Conservation (phyloP, 352 stramenopile genomes). For the Globisporangium parvum region DNA sequence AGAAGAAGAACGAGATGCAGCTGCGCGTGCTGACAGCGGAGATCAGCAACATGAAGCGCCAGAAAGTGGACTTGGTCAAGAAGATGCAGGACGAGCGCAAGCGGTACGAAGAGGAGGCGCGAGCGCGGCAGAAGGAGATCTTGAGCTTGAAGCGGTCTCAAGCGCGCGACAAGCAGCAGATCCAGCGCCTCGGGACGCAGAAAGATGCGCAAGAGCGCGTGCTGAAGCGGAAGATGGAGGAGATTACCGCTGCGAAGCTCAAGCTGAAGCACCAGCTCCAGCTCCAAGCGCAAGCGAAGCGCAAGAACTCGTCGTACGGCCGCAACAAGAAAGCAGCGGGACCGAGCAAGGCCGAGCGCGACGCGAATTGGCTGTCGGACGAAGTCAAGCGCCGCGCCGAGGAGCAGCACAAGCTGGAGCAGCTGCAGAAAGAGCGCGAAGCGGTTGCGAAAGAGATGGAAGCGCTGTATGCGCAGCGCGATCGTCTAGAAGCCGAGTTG, state of each 20-base stretch:
- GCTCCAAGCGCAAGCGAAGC: constrained; percentile 59
- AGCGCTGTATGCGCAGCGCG: constrained; percentile 59
- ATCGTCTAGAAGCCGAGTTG: constrained; percentile 65
- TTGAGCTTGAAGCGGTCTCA: constrained; percentile 74
- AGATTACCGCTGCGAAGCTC: constrained; percentile 71
- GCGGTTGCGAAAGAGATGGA: constrained; percentile 80
- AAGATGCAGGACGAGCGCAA: constrained; percentile 87
- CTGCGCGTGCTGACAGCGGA: constrained; percentile 71
- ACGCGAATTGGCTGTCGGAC: constrained; percentile 79
- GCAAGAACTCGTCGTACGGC: constrained; percentile 50
- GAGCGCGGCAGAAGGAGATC: constrained; percentile 71
- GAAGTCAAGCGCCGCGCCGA: constrained; percentile 79
- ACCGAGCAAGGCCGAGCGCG: constrained; percentile 31
- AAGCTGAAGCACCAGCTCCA: constrained; percentile 83
- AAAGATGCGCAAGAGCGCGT: constrained; percentile 85
- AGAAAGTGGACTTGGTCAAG: constrained; percentile 86
- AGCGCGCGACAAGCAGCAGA: constrained; percentile 79
- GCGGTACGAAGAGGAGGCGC: constrained; percentile 77
- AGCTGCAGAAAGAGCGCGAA: constrained; percentile 74
- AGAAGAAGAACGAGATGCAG: constrained; percentile 87
- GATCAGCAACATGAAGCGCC: constrained; percentile 84
- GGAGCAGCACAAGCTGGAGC: constrained; percentile 80
- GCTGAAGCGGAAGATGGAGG: constrained; percentile 85
- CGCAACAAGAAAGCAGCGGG: constrained; percentile 35
- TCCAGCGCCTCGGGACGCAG: constrained; percentile 69